Evolutionary conservation across 2,329 filamentous ascomycete species (phyloP).

Genomic region (Fusarium incarnatum): DNA sequence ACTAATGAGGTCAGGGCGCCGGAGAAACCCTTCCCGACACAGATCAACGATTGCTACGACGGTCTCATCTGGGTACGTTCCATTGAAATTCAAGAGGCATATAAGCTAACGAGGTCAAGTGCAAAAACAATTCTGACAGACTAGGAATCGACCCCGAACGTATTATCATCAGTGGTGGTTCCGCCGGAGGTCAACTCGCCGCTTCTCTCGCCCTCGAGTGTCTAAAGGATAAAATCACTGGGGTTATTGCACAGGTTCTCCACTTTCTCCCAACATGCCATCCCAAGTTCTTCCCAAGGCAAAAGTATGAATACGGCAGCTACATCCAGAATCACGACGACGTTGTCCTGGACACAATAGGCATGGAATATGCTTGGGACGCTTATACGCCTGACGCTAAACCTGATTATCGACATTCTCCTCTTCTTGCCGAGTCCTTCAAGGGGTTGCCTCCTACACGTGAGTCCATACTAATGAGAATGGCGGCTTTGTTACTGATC

Average conservation of each 20-base stretch:
- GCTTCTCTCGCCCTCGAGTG: conserved; percentile 31
- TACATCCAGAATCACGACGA: conserved; percentile 37
- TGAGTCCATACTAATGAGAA: not conserved
- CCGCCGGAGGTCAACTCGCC: conserved; percentile 39
- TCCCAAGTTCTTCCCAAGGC: conserved; percentile 38
- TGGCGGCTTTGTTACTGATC: accelerated
- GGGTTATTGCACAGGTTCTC: conserved; percentile 38
- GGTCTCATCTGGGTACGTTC: conserved; percentile 39
- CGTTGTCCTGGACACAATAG: conserved; percentile 9
- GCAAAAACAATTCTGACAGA: conserved; percentile 32
- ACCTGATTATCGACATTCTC: conserved; percentile 38
- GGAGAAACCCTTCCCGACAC: conserved; percentile 38
- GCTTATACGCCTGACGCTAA: conserved; percentile 12
- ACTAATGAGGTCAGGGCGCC: conserved; percentile 18
- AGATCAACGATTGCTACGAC: conserved; percentile 41
- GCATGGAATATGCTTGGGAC: conserved; percentile 29
- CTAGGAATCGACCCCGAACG: conserved; percentile 34
- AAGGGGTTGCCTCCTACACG: conserved; percentile 33
- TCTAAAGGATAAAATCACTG: conserved; percentile 22
- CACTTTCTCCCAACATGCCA: conserved; percentile 41
- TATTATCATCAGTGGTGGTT: conserved; percentile 40
- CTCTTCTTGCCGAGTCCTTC: conserved; percentile 33
- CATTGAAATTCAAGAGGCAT: accelerated
- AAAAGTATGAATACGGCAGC: conserved; percentile 43
- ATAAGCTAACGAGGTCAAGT: conserved; percentile 8